A percentile compares a stretch with the other conserved stretches of the same genome.
phyloP scores from a whole-genome alignment of 2,329 filamentous ascomycete genomes.

The Hymenoscyphus occultus region DNA sequence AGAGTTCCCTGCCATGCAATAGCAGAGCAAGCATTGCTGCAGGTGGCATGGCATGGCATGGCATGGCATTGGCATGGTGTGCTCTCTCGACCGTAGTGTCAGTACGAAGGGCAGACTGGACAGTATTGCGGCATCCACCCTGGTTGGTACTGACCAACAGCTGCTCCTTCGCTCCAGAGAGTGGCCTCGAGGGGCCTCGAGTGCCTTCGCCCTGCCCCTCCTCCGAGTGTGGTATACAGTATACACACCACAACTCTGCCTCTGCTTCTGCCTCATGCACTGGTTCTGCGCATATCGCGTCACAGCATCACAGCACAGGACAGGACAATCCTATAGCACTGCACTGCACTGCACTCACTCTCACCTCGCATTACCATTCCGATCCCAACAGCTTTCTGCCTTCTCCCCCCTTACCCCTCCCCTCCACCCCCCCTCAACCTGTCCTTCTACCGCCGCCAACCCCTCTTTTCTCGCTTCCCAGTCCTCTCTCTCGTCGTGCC shows the following conservation, averaged over 20 bases:
- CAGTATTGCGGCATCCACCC: neutral
- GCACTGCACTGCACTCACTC: neutral
- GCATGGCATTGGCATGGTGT: too few species aligned
- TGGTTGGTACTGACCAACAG: neutral
- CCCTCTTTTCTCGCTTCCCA: too few species aligned
- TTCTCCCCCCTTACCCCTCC: neutral
- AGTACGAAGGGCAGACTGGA: neutral
- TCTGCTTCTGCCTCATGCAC: constrained; percentile 10
- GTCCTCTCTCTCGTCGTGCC: too few species aligned
- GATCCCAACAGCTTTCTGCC: neutral
- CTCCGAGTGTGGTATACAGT: too few species aligned
- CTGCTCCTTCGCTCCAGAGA: too few species aligned
- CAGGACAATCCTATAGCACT: constrained; percentile 1
- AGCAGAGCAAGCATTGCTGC: neutral
- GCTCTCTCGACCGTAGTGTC: too few species aligned
- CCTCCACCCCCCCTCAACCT: too few species aligned
- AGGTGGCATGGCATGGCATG: neutral
- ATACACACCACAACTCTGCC: neutral
- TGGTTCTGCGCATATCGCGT: constrained; percentile 10
- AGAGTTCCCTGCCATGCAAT: neutral
- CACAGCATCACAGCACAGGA: constrained; percentile 13
- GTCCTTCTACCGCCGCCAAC: too few species aligned
- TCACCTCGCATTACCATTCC: neutral
- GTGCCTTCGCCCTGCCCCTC: too few species aligned
- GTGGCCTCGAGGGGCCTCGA: too few species aligned